These are phyloP conservation scores for Zygosaccharomyces lentus DNA, from an alignment of 805 yeast genomes.

Conservation along the genomic window DNA sequence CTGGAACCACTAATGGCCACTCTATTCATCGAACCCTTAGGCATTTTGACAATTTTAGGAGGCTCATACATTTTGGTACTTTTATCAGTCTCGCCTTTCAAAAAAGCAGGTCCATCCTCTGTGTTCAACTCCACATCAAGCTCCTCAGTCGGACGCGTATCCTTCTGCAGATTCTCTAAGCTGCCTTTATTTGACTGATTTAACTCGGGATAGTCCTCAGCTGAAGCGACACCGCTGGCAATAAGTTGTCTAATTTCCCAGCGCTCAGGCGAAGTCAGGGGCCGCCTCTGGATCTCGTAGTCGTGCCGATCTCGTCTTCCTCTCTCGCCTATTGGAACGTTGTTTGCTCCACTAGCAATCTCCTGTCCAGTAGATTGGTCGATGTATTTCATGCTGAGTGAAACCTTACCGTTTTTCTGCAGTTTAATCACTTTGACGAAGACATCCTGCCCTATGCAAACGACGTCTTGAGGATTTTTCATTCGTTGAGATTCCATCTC, in stretches of 20 bases:
- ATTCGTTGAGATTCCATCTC: conserved; percentile 51
- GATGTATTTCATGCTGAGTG: conserved; percentile 64
- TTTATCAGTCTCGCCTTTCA: conserved; percentile 43
- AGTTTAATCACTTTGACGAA: conserved; percentile 54
- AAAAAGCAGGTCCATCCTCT: conserved; percentile 63
- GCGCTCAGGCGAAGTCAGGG: conserved; percentile 77
- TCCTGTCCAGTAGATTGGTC: conserved; percentile 64
- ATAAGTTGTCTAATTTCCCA: conserved; percentile 87
- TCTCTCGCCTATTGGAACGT: conserved; percentile 2
- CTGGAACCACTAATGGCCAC: conserved; percentile 74
- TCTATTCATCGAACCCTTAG: conserved; percentile 73
- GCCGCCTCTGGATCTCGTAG: conserved; percentile 30
- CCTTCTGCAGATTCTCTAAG: conserved; percentile 17
- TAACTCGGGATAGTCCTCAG: conserved; percentile 66
- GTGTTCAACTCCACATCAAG: conserved; percentile 69
- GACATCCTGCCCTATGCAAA: conserved; percentile 56
- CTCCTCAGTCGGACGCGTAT: conserved; percentile 40
- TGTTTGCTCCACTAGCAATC: conserved; percentile 2
- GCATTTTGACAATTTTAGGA: conserved; percentile 57
- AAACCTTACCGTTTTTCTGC: conserved; percentile 44
- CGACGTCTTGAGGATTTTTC: conserved; percentile 53
- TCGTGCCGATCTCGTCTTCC: conserved; percentile 6
- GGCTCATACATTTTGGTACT: conserved; percentile 42
- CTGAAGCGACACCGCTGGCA: conserved; percentile 68
- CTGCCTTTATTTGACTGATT: conserved; percentile 28